Percentiles rank a stretch among this genome's conserved stretches.
phyloP scores from a whole-genome alignment of 305 asterid species.

The Striga hermonthica region DNA sequence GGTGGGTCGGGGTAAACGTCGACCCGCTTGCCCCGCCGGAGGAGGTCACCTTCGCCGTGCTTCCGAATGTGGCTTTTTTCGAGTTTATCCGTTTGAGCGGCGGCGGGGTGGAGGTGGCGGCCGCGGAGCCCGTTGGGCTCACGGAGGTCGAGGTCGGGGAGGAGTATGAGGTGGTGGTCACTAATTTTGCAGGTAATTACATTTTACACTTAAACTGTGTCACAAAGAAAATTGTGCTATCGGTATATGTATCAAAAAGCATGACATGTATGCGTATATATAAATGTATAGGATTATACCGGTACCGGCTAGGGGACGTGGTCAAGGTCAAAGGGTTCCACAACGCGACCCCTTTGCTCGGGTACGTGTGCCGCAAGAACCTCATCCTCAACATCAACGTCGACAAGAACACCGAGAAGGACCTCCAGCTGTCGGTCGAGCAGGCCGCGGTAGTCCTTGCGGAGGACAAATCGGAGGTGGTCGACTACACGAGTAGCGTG shows the following conservation, averaged over 20 bases:
- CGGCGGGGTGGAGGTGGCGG: conserved; percentile 31
- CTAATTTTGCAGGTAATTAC: conserved; percentile 32
- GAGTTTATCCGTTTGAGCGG: conserved; percentile 72
- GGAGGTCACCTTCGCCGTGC: conserved; percentile 63
- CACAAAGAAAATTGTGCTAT: too few relatives aligned
- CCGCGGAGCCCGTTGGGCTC: conserved; percentile 54
- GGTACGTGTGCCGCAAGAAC: conserved; percentile 72
- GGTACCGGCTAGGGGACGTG: conserved; percentile 82
- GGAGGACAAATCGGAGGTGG: conserved; percentile 58
- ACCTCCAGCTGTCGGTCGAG: conserved; percentile 74
- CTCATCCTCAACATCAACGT: conserved; percentile 78
- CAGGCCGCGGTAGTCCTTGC: conserved; percentile 55
- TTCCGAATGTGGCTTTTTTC: conserved; percentile 79
- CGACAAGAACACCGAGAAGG: conserved; percentile 94
- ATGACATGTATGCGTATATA: too few relatives aligned
- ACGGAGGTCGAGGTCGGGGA: conserved; percentile 72
- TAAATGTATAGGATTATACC: conserved; percentile 68
- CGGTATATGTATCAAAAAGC: too few relatives aligned
- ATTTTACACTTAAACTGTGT: too few relatives aligned
- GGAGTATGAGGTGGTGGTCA: conserved; percentile 82
- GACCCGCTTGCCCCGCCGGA: conserved; percentile 77
- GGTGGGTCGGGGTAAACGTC: conserved; percentile 89
- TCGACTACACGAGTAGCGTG: conserved; percentile 81
- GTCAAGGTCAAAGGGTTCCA: conserved; percentile 85
- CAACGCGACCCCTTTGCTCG: conserved; percentile 84